Base-by-base conservation (phyloP, 139 green algal species). In the Pseudopediastrum boryanum region DNA sequence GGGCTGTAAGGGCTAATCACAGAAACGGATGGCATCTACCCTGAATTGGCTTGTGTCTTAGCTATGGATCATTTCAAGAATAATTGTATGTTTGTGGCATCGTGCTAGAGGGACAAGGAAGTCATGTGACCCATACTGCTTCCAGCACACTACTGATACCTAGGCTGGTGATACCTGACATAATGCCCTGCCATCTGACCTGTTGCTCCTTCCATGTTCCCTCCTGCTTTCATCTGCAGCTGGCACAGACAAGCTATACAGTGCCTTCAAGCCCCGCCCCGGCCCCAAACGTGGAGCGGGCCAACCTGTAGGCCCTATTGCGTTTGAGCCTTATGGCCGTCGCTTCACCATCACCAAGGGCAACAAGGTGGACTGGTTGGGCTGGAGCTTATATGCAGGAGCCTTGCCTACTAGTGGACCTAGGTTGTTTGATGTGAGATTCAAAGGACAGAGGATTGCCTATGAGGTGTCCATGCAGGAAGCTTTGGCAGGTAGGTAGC, bases 401-500 rank as follows among this genome's bases (percentile, higher is more conserved):
- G 64, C 72, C 62, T n/a, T 74, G 61, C 74, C 74, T 21, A 71
- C 63, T 25, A 56, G 43, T 21, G 79, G 79, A 12, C 44, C 68
- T 35, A 71, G 79, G 43, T 58, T 77, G 4, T 72, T 71, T 65
- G 79, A 84, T 51, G 39, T 80, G 2, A 54, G 71, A 9, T 84
- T 84, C 63, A 84, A 84, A 41, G 71, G 71, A 2, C 44, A 79
- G 27, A 64, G 79, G 59, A 80, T 84, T n/a, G 79, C 58, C 2
- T 84, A 80, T 9, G 79, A 84, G 41, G 51, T 84, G 38, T 54
- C 38, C 31, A 54, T 84, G 79, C 79, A 84, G 51, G 59, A 75
- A 31, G 79, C 71, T 0, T n/a, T 75, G 2, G 79, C 78, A 64
- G 70, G 78, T 84, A n/a, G 46, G 71, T n/a, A n/a, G n/a, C n/a